Base-by-base conservation (phyloP, 1,139 yeast genomes). In the Lizanozyma gosingica region DNA sequence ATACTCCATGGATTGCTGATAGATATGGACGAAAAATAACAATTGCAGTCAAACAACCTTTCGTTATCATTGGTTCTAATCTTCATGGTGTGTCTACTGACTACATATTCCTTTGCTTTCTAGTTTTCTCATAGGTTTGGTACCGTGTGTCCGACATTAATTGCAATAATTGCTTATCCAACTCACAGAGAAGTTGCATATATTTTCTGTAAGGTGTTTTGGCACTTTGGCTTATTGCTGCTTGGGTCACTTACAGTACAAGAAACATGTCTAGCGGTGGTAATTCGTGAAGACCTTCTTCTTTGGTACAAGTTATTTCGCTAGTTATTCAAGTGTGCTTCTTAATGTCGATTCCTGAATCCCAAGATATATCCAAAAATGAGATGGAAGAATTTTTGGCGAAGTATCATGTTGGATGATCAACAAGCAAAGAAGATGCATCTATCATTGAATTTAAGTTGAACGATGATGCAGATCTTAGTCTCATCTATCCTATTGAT, bases 221-320 rank as follows among this genome's bases (percentile, higher is more conserved):
- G 75, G 72, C 63, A 73, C 53, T 49, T 74, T 38, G 83, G 83
- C 35, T 72, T 34, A 49, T 77, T 38, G 80, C 81, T 4, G 74
- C 83, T 2, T 67, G 78, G 73, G 63, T 71, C 33, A 65, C 77
- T 2, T 72, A 63, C 45, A 79, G 78, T 39, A 65, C 76, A 14
- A 60, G 65, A 43, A 51, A 54, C 14, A 47, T 66, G 14, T 39
- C 47, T 27, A 38, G 41, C 29, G 49, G 48, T 36, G 56, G 62
- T 45, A 51, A 50, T 42, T 53, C 67, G 14, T 72, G 77, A 76
- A 61, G 65, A 48, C 60, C 71, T 41, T 76, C 77, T 4, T 68
- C 75, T 8, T 63, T 62, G 45, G 52, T 72, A 44, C 79, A 74
- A 53, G 68, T 65, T 39, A 55, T 52, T 35, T 54, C 55, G 54